Evolutionary conservation across 352 stramenopile genomes (phyloP).

Genomic region (Thalassiosira ordinaria): DNA sequence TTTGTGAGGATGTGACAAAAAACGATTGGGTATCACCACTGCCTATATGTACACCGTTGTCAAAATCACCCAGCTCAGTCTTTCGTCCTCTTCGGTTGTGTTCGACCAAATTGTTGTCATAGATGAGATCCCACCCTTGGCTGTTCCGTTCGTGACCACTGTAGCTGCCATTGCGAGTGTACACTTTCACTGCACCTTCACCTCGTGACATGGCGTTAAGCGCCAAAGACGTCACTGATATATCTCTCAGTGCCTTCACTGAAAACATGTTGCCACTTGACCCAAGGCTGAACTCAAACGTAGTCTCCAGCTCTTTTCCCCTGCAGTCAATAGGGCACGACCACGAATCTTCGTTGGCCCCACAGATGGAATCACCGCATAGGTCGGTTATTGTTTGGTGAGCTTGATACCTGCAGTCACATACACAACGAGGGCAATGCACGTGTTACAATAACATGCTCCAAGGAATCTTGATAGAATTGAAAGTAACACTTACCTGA

Average conservation of each 20-base stretch:
- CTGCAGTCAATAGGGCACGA: conserved; percentile 31
- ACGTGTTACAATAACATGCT: not conserved
- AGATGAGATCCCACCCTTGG: conserved; percentile 26
- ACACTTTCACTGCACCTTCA: conserved; percentile 29
- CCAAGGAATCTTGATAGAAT: not conserved
- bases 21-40: conserved; percentile 36
- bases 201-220: conserved; percentile 23
- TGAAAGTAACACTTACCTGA: not conserved
- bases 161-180: conserved; percentile 39
- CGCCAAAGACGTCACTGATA: conserved; percentile 22
- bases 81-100: conserved; percentile 1
- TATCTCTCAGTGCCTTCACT: conserved; percentile 24
- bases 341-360: not conserved
- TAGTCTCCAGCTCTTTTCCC: conserved; percentile 17
- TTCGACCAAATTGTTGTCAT: conserved; percentile 2
- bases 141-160: conserved; percentile 21
- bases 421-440: not conserved
- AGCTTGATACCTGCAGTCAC: not conserved
- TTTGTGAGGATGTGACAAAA: conserved; percentile 23
- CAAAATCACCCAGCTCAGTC: conserved; percentile 31
- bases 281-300: conserved; percentile 26
- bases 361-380: conserved; percentile 35
- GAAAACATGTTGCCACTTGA: conserved; percentile 43
- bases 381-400: not conserved
- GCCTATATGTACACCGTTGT: conserved; percentile 14